These are phyloP conservation scores for Trifolium subterraneum DNA, from an alignment of 306 rosid genomes.

Conservation along the genomic window DNA sequence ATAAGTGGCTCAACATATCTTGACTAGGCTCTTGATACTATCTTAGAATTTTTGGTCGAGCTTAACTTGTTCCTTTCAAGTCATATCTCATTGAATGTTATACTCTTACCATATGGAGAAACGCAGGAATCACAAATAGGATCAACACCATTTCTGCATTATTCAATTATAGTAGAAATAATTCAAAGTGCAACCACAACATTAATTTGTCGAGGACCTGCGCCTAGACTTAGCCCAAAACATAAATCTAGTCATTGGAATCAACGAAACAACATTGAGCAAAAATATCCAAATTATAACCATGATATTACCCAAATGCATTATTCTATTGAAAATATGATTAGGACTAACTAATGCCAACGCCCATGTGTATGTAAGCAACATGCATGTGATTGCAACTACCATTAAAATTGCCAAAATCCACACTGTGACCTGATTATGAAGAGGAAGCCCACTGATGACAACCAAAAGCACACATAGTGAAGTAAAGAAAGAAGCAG, in stretches of 20 bases:
- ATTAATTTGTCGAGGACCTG: too few relatives aligned
- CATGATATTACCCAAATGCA: not conserved
- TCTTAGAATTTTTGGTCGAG: too few relatives aligned
- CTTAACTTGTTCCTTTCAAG: too few relatives aligned
- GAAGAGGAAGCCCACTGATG: conserved; percentile 45
- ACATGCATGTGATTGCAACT: conserved; percentile 39
- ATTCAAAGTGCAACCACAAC: too few relatives aligned
- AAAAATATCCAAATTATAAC: conserved; percentile 21
- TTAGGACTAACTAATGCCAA: conserved; percentile 26
- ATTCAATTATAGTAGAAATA: not conserved
- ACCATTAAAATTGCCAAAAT: conserved; percentile 37
- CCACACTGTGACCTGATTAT: conserved; percentile 36
- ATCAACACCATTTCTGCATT: too few relatives aligned
- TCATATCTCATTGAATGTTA: too few relatives aligned
- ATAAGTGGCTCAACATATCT: too few relatives aligned
- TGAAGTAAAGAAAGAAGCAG: conserved; percentile 45
- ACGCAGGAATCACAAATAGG: too few relatives aligned
- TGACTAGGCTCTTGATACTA: too few relatives aligned
- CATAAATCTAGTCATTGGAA: not conserved
- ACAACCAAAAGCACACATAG: conserved; percentile 42
- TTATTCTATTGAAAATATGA: not conserved
- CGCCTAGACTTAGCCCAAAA: too few relatives aligned
- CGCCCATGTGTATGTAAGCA: conserved; percentile 24
- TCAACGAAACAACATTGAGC: not conserved
- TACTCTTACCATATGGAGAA: too few relatives aligned